phyloP scores from a whole-genome alignment of 2,329 filamentous ascomycete genomes.

The Ophiostoma quercus region DNA sequence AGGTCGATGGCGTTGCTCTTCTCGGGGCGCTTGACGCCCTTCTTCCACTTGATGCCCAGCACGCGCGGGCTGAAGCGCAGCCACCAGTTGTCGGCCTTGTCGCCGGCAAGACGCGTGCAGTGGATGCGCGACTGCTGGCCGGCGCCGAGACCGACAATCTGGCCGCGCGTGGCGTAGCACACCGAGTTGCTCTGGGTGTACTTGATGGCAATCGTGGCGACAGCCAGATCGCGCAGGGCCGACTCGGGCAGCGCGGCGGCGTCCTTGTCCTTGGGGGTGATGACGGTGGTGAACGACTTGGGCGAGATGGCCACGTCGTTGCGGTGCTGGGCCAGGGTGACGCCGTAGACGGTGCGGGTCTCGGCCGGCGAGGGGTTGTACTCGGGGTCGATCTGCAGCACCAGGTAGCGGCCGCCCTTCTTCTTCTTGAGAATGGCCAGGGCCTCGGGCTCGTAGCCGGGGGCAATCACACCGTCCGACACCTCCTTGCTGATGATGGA shows the following conservation, averaged over 20 bases:
- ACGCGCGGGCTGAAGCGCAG: constrained; percentile 93
- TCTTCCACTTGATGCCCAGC: constrained; percentile 89
- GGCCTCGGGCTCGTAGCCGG: constrained; percentile 77
- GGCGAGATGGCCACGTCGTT: constrained; percentile 87
- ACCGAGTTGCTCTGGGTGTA: constrained; percentile 99
- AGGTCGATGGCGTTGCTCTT: constrained; percentile 98
- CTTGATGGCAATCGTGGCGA: constrained; percentile 95
- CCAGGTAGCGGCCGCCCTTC: constrained; percentile 95
- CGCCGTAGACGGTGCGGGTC: constrained; percentile 81
- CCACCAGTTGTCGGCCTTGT: constrained; percentile 99
- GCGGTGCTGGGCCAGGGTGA: constrained; percentile 82
- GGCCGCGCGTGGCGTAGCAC: constrained; percentile 91
- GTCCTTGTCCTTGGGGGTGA: constrained; percentile 86
- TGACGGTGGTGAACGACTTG: constrained; percentile 75
- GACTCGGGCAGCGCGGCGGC: constrained; percentile 65
- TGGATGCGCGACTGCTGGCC: constrained; percentile 98
- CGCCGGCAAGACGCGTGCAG: constrained; percentile 92
- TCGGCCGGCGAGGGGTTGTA: constrained; percentile 79
- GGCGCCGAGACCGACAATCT: constrained; percentile 88
- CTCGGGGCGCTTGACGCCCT: constrained; percentile 90
- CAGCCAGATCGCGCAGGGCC: constrained; percentile 82
- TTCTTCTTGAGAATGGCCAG: constrained; percentile 93
- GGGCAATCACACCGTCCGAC: constrained; percentile 92
- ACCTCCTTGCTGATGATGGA: constrained; percentile 98
- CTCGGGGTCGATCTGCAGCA: constrained; percentile 87